Evolutionary conservation across 2,329 filamentous ascomycete genomes (phyloP).

Genomic region (Allantophomopsis lycopodina): DNA sequence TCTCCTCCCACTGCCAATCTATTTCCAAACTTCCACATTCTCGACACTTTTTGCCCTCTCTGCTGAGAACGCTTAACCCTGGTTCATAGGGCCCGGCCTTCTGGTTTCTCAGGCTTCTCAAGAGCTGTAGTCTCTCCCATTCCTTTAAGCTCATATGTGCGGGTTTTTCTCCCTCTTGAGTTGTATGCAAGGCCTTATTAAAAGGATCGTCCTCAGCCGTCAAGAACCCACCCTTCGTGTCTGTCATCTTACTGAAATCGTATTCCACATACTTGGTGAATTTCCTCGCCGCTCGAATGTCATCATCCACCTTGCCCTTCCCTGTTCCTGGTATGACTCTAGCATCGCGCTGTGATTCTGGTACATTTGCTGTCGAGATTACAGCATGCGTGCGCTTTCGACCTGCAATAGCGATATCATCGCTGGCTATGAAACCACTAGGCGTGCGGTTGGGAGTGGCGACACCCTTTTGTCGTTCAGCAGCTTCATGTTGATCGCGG

Average conservation of each 20-base stretch:
- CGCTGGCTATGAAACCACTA: slow-evolving; percentile 60
- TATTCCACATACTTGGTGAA: slow-evolving; percentile 95
- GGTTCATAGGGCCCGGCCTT: slow-evolving; percentile 82
- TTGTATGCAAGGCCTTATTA: slow-evolving; percentile 60
- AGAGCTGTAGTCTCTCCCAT: slow-evolving; percentile 75
- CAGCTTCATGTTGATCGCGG: slow-evolving; percentile 58
- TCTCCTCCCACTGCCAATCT: slow-evolving; percentile 88
- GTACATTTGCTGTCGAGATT: slow-evolving; percentile 37
- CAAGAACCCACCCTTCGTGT: slow-evolving; percentile 93
- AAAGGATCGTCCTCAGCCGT: slow-evolving; percentile 83
- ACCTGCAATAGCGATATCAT: slow-evolving; percentile 44
- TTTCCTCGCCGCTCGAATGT: slow-evolving; percentile 65
- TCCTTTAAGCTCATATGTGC: slow-evolving; percentile 80
- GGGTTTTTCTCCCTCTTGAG: slow-evolving; percentile 50
- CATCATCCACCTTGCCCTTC: slow-evolving; percentile 15
- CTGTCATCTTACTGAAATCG: slow-evolving; percentile 95
- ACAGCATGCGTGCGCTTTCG: slow-evolving; percentile 60
- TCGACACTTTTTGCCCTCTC: slow-evolving; percentile 58
- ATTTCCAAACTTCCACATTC: slow-evolving; percentile 81
- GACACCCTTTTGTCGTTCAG: slow-evolving; percentile 31
- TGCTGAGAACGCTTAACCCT: slow-evolving; percentile 60
- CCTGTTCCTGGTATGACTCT: slow-evolving; percentile 20
- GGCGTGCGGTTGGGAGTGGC: slow-evolving; percentile 28
- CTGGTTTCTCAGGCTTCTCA: slow-evolving; percentile 57
- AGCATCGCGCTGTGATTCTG: slow-evolving; percentile 56